Base-by-base conservation (phyloP, 352 stramenopile genomes). In the Phytopythium helicoides region DNA sequence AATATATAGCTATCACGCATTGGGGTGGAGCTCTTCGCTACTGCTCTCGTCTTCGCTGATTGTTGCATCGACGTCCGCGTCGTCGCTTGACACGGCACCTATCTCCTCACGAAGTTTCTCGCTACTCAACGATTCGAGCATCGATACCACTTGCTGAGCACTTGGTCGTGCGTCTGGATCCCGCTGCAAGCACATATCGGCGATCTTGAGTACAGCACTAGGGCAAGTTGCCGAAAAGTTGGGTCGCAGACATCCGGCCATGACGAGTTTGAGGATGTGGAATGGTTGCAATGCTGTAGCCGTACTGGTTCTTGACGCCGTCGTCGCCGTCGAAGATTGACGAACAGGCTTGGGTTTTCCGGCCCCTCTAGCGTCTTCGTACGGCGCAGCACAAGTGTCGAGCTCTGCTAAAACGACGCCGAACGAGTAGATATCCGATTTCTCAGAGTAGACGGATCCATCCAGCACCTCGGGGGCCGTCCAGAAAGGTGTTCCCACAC, bases 391-490 rank as follows among this genome's bases (percentile, higher is more conserved):
- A 35, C 65, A 57, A 12, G 73, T 84, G 51, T 84, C 73, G 25
- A 84, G 31, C 53, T 84, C 73, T 7, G 67, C 58, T 6, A 84
- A 36, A 44, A 84, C 44, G 34, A 88, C 71, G 47, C 79, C 81
- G 58, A 88, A 87, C 40, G 72, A 82, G 69, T 89, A 92, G 54
- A 92, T 82, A 67, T 92, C 81, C 38, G 77, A 70, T 40, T 78
- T 75, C 50, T 85, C 68, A 7, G 64, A 77, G 63, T 82, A 90
- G 25, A 62, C 50, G 1, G 77, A 63, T 34, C 73, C 71, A 26
- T 76, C 58, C 6, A 92, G 61, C 28, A 90, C 76, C 60, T 92
- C 81, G 19, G 81, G 81, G 9, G 79, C 80, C 18, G 77, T 86
- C 76, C 77, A 92, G 50, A 60, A 80, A 5, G 68, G 67, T 3